phyloP scores from a whole-genome alignment of 768 basidiomycete species.

The Lactifluus pinguis region DNA sequence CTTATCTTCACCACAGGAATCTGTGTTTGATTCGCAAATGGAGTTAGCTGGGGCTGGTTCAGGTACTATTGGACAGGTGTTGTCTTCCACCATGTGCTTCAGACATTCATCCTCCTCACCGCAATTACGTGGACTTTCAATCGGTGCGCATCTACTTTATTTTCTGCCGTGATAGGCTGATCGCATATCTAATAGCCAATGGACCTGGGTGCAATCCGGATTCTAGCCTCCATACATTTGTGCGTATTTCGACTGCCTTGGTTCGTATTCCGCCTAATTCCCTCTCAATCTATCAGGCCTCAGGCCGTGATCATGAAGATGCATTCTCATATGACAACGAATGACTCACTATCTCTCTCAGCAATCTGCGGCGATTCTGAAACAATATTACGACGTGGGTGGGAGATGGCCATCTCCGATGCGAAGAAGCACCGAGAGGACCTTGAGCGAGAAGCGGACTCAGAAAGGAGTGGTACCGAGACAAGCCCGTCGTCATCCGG shows the following conservation, averaged over 20 bases:
- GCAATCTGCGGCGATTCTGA: constrained; percentile 28
- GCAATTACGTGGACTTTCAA: constrained; percentile 87
- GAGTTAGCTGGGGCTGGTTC: constrained; percentile 66
- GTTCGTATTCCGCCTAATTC: neutral
- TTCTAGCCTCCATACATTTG: constrained; percentile 68
- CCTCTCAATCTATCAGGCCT: constrained; percentile 33
- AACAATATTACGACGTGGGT: constrained; percentile 42
- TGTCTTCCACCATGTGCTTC: constrained; percentile 74
- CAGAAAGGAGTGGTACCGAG: constrained; percentile 9
- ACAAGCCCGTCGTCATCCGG: constrained; percentile 23
- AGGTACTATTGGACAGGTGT: constrained; percentile 72
- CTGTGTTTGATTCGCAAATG: constrained; percentile 82
- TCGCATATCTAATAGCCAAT: constrained; percentile 44
- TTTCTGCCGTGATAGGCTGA: neutral
- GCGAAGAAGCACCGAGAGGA: constrained; percentile 39
- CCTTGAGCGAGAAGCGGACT: constrained; percentile 28
- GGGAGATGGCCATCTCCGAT: constrained; percentile 48
- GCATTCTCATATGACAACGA: constrained; percentile 88
- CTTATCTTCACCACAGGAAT: constrained; percentile 68
- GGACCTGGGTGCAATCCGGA: no score
- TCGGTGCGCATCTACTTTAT: constrained; percentile 32
- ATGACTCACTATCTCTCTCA: constrained; percentile 64
- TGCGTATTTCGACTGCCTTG: constrained; percentile 26
- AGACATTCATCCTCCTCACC: constrained; percentile 59
- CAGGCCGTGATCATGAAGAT: constrained; percentile 97